Conservation (phyloP, 2,329 filamentous ascomycete genomes). For the Fusarium tjaetaba region DNA sequence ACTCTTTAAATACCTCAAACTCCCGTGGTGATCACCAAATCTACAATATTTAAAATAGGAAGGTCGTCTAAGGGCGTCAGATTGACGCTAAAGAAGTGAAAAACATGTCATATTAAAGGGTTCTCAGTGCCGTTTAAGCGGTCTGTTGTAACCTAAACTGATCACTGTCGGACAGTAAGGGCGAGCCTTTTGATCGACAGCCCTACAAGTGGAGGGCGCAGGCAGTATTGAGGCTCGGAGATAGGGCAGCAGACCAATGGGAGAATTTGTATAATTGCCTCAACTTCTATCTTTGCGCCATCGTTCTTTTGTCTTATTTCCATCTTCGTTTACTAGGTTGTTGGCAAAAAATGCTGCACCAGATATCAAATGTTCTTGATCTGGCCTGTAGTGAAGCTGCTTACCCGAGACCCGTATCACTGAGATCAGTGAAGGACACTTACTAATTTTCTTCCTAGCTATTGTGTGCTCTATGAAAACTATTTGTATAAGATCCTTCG, state of each 20-base stretch:
- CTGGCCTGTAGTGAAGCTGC: neutral
- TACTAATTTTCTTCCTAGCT: neutral
- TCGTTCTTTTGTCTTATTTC: neutral
- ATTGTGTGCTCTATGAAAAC: neutral
- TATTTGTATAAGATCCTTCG: rapidly evolving
- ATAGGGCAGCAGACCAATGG: neutral
- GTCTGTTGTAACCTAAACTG: neutral
- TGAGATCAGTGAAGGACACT: neutral
- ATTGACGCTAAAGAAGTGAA: conserved; percentile 5
- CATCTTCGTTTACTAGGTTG: neutral
- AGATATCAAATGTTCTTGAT: neutral
- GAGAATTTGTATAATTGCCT: neutral
- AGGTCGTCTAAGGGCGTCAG: conserved; percentile 14
- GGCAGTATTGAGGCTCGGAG: neutral
- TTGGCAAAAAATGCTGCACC: neutral
- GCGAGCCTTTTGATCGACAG: neutral
- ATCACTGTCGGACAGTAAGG: neutral
- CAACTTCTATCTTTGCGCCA: neutral
- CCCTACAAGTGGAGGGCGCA: conserved; percentile 6
- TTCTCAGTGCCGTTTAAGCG: neutral
- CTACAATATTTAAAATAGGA: neutral
- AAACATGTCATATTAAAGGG: neutral
- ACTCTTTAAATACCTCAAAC: conserved; percentile 24
- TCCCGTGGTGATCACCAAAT: neutral
- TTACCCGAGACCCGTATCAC: neutral